These are phyloP conservation scores for Fusarium mexicanum DNA, from an alignment of 2,329 filamentous ascomycete species.

Conservation along the genomic window DNA sequence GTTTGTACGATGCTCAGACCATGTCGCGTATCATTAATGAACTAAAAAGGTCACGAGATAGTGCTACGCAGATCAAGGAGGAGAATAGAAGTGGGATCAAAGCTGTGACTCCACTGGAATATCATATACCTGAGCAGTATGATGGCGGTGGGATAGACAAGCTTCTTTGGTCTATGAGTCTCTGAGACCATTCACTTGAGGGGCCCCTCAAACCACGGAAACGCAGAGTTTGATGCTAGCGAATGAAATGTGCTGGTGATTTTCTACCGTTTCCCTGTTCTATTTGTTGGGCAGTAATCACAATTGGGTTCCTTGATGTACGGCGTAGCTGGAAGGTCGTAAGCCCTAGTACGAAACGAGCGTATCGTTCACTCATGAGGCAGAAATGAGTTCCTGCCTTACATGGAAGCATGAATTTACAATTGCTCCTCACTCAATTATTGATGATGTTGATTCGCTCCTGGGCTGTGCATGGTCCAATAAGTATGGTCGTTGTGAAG, in stretches of 20 bases:
- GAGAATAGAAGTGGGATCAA: rapidly evolving
- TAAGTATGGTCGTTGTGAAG: not conserved
- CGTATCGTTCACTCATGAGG: not conserved
- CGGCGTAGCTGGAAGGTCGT: not conserved
- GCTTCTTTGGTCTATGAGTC: conserved; percentile 1
- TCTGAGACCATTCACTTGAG: not conserved
- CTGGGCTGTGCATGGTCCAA: not conserved
- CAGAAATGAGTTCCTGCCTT: not conserved
- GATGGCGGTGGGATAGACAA: conserved; percentile 9
- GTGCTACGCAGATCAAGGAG: not conserved
- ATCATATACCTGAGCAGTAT: not conserved
- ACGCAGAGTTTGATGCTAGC: too few relatives aligned
- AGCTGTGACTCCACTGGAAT: not conserved
- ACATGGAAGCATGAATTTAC: too few relatives aligned
- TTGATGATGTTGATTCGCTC: not conserved
- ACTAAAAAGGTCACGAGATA: not conserved
- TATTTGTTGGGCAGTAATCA: not conserved
- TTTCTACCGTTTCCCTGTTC: not conserved
- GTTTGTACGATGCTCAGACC: conserved; percentile 24
- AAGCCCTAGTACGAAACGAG: not conserved
- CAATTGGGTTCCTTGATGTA: not conserved
- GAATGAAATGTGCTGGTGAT: not conserved
- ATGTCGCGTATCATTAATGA: conserved; percentile 10
- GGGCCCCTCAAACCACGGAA: too few relatives aligned
- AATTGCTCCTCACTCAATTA: not conserved